Percentiles rank a stretch among this genome's conserved stretches.
Evolutionary conservation across 257 asterid species (phyloP).

Genomic region (Scutellaria galericulata): DNA sequence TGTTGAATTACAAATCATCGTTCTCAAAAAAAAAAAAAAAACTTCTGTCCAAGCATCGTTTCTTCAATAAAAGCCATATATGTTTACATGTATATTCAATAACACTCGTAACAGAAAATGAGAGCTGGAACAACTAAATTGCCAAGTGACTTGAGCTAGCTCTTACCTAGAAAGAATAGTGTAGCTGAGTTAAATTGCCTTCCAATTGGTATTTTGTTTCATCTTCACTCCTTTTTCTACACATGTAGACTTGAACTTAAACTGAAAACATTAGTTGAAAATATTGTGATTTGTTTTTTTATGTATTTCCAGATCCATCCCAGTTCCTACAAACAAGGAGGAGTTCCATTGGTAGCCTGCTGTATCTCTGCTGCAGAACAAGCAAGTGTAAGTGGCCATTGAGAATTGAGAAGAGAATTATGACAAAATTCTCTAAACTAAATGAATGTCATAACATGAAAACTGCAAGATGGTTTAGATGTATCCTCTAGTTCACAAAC

Average conservation of each 20-base stretch:
- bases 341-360: slow-evolving; percentile 79
- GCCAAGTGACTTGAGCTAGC: slow-evolving; percentile 3
- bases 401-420: slow-evolving; percentile 26
- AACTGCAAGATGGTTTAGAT: neutral
- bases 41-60: neutral
- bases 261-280: slow-evolving; percentile 18
- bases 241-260: slow-evolving; percentile 10
- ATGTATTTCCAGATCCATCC: slow-evolving; percentile 80
- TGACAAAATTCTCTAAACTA: slow-evolving; percentile 10
- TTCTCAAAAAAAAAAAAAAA: neutral
- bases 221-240: neutral
- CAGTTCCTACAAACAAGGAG: slow-evolving; percentile 89
- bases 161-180: neutral
- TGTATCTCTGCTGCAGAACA: slow-evolving; percentile 88
- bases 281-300: slow-evolving; percentile 13
- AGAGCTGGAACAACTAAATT: no score
- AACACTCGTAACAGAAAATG: no score
- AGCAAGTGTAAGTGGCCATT: slow-evolving; percentile 72
- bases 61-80: neutral
- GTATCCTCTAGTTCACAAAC: neutral
- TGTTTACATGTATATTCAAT: neutral
- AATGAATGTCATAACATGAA: slow-evolving; percentile 28
- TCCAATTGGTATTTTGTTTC: slow-evolving; percentile 15
- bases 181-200: slow-evolving; percentile 10
- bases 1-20: neutral